Conservation (phyloP, 768 basidiomycete species). For the Trametopsis cervina region DNA sequence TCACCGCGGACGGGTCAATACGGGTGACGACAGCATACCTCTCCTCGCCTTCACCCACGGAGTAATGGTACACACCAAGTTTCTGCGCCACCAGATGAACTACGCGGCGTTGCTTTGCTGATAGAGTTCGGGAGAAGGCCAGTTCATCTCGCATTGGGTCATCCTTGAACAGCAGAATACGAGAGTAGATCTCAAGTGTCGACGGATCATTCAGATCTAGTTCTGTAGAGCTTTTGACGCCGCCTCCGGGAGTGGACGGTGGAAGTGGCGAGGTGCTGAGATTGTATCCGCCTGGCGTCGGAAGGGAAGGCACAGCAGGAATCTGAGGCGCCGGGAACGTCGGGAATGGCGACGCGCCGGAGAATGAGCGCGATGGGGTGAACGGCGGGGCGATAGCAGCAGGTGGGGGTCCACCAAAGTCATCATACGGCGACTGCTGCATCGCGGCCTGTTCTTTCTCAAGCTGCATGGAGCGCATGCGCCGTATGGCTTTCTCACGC, state of each 20-base stretch:
- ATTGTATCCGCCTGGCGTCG: conserved; percentile 34
- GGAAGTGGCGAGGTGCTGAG: conserved; percentile 46
- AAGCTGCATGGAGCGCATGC: conserved; percentile 96
- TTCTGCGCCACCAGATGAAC: conserved; percentile 97
- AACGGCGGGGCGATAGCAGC: conserved; percentile 48
- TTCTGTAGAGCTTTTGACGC: conserved; percentile 61
- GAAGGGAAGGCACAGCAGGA: conserved; percentile 19
- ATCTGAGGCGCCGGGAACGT: conserved; percentile 47
- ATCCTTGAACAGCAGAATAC: conserved; percentile 95
- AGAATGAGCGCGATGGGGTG: conserved; percentile 70
- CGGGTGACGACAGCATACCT: conserved; percentile 92
- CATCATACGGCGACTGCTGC: conserved; percentile 47
- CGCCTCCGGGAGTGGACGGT: conserved; percentile 57
- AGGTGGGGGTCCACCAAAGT: conserved; percentile 41
- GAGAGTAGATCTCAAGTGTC: conserved; percentile 94
- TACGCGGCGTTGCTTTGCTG: conserved; percentile 80
- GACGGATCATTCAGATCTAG: conserved; percentile 94
- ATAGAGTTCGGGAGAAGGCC: conserved; percentile 85
- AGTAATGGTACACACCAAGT: conserved; percentile 91
- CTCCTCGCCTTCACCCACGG: conserved; percentile 88
- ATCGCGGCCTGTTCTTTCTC: conserved; percentile 67
- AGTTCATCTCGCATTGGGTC: conserved; percentile 96
- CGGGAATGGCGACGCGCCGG: conserved; percentile 53
- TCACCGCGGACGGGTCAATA: conserved; percentile 74
- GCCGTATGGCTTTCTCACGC: conserved; percentile 93